Evolutionary conservation across 2,329 filamentous ascomycete species (phyloP), one percentile per base, ranked within the genome.

Genomic region (Elsinoe ampelina): DNA sequence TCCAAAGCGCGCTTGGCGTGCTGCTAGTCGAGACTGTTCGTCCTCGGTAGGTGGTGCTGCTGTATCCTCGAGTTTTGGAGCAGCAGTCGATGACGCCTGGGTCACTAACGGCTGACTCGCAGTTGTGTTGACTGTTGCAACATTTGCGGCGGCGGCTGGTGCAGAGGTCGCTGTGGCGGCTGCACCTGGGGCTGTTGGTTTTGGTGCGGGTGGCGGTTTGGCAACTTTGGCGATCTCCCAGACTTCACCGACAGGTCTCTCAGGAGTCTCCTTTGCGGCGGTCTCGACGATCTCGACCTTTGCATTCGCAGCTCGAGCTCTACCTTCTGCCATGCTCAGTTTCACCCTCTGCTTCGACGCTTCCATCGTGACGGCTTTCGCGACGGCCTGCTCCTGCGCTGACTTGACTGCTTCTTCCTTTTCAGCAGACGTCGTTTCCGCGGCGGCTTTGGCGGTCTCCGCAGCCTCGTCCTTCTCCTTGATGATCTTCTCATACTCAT

Each of bases 211-310:
- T 39, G 66, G 57, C 42, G 67, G 62, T 54, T 68, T 64, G 17
- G 82, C 80, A 55, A 73, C 76, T 71, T 92, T 91, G 0, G 86
- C 90, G 55, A 87, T 74, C 61, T 86, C 83, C 87, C 89, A 96
- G 0, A 96, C 91, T 70, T 96, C 90, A 8, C 76, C 81, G 3
- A 97, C 89, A 0, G 90, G 82, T 67, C 83, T 84, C 64, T 92
- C 79, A 0, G 92, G 92, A 0, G 91, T 96, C 48, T 95, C 86
- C n/a, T 78, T 79, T 0, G 86, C 89, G 11, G 92, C 91, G 47
- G 83, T 87, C 65, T 90, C 81, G 2, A 97, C 87, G 1, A 93
- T 82, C 1, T 81, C 80, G 32, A 95, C 73, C 73, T 93, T 95
- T 3, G 85, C 87, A 52, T 78, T 77, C 0, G 84, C 81, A 7